Evolutionary conservation across 2,329 filamentous ascomycete species (phyloP).

Genomic region (Tolypocladium cylindrosporum): DNA sequence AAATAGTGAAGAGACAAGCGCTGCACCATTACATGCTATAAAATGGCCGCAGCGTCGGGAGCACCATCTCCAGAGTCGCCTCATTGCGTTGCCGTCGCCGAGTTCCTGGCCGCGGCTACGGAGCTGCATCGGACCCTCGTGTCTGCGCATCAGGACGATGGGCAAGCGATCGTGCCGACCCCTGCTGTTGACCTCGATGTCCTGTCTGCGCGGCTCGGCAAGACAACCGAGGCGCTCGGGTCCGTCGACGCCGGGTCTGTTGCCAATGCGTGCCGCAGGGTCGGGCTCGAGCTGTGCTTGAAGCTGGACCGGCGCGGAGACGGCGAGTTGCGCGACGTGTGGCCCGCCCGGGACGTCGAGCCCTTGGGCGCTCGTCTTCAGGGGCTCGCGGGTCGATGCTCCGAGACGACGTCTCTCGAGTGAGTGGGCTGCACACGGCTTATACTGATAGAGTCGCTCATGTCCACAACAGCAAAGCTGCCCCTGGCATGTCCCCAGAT

Average conservation of each 20-base stretch:
- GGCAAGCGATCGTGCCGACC: not conserved
- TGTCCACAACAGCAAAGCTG: not conserved
- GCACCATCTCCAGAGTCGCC: not conserved
- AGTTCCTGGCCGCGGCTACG: conserved; percentile 10
- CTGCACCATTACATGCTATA: conserved; percentile 20
- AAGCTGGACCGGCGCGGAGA: conserved; percentile 9
- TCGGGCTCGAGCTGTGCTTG: conserved; percentile 13
- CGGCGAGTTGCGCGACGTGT: conserved; percentile 7
- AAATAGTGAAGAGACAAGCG: conserved; percentile 1
- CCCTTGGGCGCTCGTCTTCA: conserved; percentile 9
- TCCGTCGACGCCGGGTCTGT: not conserved
- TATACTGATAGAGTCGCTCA: not conserved
- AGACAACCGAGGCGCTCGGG: not conserved
- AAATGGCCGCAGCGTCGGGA: conserved; percentile 16
- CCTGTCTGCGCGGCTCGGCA: not conserved
- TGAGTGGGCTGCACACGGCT: not conserved
- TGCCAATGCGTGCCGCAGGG: conserved; percentile 10
- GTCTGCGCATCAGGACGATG: conserved; percentile 3
- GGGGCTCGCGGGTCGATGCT: conserved; percentile 3
- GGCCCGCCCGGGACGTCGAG: conserved; percentile 9
- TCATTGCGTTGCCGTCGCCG: conserved; percentile 3
- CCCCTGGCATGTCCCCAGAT: not conserved
- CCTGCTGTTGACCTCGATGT: not conserved
- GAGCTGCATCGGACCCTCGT: conserved; percentile 4
- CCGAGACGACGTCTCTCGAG: not conserved